phyloP scores from a whole-genome alignment of 225 moss, liverwort and hornwort species.

The Antitrichia curtipendula region DNA sequence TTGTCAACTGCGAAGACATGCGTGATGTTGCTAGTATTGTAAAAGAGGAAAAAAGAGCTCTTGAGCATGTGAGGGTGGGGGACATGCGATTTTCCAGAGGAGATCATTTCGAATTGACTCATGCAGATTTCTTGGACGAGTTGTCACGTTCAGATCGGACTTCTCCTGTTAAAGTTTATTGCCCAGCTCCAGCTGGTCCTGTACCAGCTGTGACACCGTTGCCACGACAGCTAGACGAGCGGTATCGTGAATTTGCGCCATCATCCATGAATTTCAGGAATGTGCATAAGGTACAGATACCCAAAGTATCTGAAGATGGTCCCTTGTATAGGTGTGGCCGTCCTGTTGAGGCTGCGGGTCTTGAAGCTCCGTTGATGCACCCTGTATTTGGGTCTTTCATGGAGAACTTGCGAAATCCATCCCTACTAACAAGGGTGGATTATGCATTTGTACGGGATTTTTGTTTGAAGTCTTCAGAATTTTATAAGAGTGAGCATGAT shows the following conservation, averaged over 20 bases:
- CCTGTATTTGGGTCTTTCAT: background rate
- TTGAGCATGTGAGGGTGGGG: background rate
- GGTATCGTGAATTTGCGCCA: background rate
- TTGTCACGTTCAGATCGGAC: too few species aligned
- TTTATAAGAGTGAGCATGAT: background rate
- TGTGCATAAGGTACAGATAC: background rate
- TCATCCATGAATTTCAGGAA: background rate
- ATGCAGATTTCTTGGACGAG: too few species aligned
- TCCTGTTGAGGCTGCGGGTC: background rate
- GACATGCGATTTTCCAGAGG: background rate
- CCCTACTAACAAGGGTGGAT: background rate
- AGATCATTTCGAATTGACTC: background rate
- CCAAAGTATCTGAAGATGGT: background rate
- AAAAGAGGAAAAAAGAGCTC: background rate
- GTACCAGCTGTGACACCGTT: background rate
- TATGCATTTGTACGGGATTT: background rate
- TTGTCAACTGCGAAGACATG: background rate
- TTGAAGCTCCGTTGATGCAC: background rate
- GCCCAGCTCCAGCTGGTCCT: background rate
- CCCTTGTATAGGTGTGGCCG: background rate
- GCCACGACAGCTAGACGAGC: background rate
- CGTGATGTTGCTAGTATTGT: background rate
- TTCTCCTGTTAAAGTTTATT: too few species aligned
- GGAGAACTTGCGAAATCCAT: background rate
- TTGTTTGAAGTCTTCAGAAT: background rate